phyloP scores from a whole-genome alignment of 805 yeast species.

The Starmera quercuum region DNA sequence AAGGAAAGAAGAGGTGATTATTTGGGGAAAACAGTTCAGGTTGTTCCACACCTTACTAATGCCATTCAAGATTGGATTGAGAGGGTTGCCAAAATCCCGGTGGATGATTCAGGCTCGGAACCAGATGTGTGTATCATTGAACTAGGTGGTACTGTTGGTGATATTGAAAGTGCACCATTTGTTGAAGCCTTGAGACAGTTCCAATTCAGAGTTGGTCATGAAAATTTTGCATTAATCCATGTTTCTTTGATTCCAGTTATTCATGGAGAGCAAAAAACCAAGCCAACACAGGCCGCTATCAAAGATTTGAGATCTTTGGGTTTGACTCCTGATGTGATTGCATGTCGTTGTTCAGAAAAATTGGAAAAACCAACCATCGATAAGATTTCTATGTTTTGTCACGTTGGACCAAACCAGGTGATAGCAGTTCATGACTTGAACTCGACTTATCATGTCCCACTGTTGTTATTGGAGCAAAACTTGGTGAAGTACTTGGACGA shows the following conservation, averaged over 20 bases:
- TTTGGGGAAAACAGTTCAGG: conserved; percentile 98
- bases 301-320: conserved; percentile 95
- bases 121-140: conserved; percentile 97
- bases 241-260: conserved; percentile 97
- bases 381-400: conserved; percentile 98
- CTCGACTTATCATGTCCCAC: conserved; percentile 96
- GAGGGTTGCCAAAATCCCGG: conserved; percentile 85
- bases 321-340: conserved; percentile 92
- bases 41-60: conserved; percentile 95
- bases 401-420: conserved; percentile 97
- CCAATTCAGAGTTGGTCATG: conserved; percentile 93
- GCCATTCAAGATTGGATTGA: conserved; percentile 99
- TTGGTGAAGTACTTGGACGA: conserved; percentile 64
- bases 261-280: conserved; percentile 98
- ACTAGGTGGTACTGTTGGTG: conserved; percentile 99
- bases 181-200: conserved; percentile 98
- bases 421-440: conserved; percentile 94
- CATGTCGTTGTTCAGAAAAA: conserved; percentile 88
- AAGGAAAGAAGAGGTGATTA: conserved; percentile 95
- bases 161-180: conserved; percentile 96
- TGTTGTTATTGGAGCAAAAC: conserved; percentile 80
- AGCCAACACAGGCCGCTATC: conserved; percentile 99
- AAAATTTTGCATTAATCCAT: conserved; percentile 91
- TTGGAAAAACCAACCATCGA: conserved; percentile 82
- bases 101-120: conserved; percentile 75